Conservation (phyloP, 1,284 basidiomycete species). For the Irpex sp. region DNA sequence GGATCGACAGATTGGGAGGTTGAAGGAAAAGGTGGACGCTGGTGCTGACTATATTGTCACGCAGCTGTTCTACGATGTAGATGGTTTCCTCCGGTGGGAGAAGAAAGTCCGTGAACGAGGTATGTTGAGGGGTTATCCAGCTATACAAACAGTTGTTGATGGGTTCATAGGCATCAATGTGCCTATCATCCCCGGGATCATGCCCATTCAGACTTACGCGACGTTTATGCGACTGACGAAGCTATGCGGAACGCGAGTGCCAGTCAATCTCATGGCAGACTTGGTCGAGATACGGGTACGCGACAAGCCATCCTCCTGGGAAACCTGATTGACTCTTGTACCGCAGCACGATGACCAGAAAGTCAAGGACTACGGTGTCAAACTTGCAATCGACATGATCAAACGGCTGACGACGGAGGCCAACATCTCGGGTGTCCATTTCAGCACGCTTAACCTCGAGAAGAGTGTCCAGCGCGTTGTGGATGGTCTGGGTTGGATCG, state of each 20-base stretch:
- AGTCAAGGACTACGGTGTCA: conserved; percentile 86
- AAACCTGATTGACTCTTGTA: neutral
- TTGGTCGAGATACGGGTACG: conserved; percentile 78
- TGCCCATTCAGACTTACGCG: conserved; percentile 96
- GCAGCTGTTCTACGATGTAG: conserved; percentile 95
- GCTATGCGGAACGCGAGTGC: conserved; percentile 81
- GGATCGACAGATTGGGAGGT: conserved; percentile 68
- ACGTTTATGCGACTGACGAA: conserved; percentile 91
- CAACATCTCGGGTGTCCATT: conserved; percentile 80
- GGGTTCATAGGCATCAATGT: conserved; percentile 69
- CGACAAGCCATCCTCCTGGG: conserved; percentile 6
- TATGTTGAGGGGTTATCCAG: conserved; percentile 27
- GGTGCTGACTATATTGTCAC: conserved; percentile 97
- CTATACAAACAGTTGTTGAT: neutral
- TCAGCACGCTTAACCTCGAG: conserved; percentile 98
- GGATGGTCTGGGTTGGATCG: conserved; percentile 71
- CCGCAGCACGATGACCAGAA: conserved; percentile 82
- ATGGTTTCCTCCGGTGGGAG: conserved; percentile 79
- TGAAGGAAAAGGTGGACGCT: conserved; percentile 90
- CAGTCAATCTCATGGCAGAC: conserved; percentile 59
- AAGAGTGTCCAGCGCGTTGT: conserved; percentile 91
- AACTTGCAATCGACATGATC: conserved; percentile 76
- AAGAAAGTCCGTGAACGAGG: conserved; percentile 67
- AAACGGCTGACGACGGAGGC: conserved; percentile 47
- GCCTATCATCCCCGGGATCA: conserved; percentile 93